Percentiles rank a stretch among this genome's conserved stretches.
Conservation (phyloP, 2,329 filamentous ascomycete genomes). For the Phaeosphaeriaceae sp. region DNA sequence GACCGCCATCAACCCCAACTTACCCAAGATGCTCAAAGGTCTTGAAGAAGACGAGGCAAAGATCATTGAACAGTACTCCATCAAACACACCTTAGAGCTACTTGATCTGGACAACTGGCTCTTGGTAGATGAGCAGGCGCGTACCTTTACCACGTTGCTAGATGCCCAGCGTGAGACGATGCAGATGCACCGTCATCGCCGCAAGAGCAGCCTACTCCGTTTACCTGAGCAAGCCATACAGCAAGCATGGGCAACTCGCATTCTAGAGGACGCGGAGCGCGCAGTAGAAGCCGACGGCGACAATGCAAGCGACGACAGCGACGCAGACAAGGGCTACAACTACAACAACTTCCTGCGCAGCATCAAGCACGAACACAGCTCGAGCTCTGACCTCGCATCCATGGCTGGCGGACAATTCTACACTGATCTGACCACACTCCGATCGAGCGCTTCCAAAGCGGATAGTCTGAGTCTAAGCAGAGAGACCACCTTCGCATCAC, state of each 20-base stretch:
- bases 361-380: constrained; percentile 12
- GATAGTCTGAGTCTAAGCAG: not conserved
- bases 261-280: constrained; percentile 17
- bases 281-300: constrained; percentile 2
- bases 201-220: constrained; percentile 7
- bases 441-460: not conserved
- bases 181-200: constrained; percentile 9
- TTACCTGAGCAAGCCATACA: constrained; percentile 5
- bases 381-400: constrained; percentile 4
- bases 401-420: not conserved
- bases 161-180: constrained; percentile 23
- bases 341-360: constrained; percentile 23
- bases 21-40: not conserved
- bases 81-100: constrained; percentile 1
- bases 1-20: not conserved
- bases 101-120: constrained; percentile 15
- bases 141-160: constrained; percentile 9
- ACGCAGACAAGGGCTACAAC: constrained; percentile 17
- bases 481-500: not conserved
- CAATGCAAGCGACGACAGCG: constrained; percentile 4
- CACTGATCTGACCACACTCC: not conserved
- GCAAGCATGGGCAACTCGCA: constrained; percentile 22
- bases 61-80: constrained; percentile 5
- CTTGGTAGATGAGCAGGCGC: constrained; percentile 3
- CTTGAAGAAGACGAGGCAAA: constrained; percentile 10